Evolutionary conservation across 169 alveolate species (phyloP).

Genomic region (Cryptosporidium xiaoi): DNA sequence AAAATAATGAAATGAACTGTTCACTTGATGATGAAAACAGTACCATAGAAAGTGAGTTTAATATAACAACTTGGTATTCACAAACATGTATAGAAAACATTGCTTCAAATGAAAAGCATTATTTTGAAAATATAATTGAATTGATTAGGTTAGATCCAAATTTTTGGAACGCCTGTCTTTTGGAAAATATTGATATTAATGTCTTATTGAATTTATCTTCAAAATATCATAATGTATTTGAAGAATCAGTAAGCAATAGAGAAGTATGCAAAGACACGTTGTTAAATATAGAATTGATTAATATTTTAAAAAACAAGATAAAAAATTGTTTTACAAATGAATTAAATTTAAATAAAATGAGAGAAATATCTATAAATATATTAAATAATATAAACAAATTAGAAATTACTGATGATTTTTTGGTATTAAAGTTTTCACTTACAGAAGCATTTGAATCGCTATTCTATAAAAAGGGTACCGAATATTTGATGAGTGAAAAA

Average conservation of each 20-base stretch:
- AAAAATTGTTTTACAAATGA: background rate
- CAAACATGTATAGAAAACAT: slow-evolving; percentile 11
- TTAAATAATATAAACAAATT: background rate
- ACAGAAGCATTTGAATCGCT: slow-evolving; percentile 33
- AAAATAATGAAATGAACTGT: background rate
- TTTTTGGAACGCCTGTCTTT: slow-evolving; percentile 54
- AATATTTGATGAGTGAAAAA: too few relatives aligned
- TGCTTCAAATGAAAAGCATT: background rate
- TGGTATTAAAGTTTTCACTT: background rate
- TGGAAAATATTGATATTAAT: background rate
- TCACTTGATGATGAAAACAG: background rate
- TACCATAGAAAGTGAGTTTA: background rate
- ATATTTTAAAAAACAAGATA: background rate
- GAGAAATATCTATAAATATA: background rate
- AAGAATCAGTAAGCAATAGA: slow-evolving; percentile 10
- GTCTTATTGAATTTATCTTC: background rate
- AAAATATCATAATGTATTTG: background rate
- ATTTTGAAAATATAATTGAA: background rate
- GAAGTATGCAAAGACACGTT: slow-evolving; percentile 46
- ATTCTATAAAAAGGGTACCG: background rate
- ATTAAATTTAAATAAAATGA: background rate
- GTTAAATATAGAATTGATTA: slow-evolving; percentile 9
- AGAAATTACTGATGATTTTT: background rate
- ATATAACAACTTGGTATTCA: slow-evolving; percentile 37
- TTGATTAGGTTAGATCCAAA: slow-evolving; percentile 43